Percentiles rank a stretch among this genome's conserved stretches.
phyloP scores from a whole-genome alignment of 2,329 filamentous ascomycete species.

The Neonectria ditissima region DNA sequence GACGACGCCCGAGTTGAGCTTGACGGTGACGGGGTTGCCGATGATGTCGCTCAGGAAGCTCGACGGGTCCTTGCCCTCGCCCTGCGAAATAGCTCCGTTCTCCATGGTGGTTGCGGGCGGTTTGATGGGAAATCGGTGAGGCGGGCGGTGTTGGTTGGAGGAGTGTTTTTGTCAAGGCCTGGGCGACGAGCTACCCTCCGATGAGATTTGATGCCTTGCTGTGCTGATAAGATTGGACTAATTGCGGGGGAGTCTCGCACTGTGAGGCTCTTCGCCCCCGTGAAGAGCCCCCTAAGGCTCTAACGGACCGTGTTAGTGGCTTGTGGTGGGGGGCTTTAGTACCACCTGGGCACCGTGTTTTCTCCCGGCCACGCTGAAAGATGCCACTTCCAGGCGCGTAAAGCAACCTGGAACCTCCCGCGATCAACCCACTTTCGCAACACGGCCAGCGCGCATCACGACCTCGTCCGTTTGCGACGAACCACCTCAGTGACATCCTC shows the following conservation, averaged over 20 bases:
- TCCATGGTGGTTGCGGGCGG: conserved; percentile 68
- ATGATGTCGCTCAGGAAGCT: conserved; percentile 95
- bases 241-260: conserved; percentile 35
- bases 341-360: conserved; percentile 17
- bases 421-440: conserved; percentile 11
- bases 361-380: conserved; percentile 24
- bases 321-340: conserved; percentile 35
- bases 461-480: conserved; percentile 5
- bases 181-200: conserved; percentile 16
- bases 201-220: conserved; percentile 38
- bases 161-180: conserved; percentile 35
- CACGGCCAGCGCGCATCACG: neutral
- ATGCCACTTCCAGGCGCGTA: conserved; percentile 31
- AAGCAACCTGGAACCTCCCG: no score
- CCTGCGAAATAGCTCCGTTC: conserved; percentile 72
- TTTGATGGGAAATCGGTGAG: conserved; percentile 19
- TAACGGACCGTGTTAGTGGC: conserved; percentile 37
- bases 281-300: conserved; percentile 34
- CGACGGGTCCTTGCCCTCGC: conserved; percentile 90
- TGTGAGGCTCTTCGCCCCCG: conserved; percentile 30
- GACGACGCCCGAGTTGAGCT: conserved; percentile 97
- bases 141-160: conserved; percentile 26
- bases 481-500: neutral
- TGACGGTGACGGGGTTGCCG: conserved; percentile 92
- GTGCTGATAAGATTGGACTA: conserved; percentile 37